Percentiles rank a stretch among this genome's conserved stretches.
Evolutionary conservation across 2,329 filamentous ascomycete genomes (phyloP).

Genomic region (Stagonosporopsis vannaccii): DNA sequence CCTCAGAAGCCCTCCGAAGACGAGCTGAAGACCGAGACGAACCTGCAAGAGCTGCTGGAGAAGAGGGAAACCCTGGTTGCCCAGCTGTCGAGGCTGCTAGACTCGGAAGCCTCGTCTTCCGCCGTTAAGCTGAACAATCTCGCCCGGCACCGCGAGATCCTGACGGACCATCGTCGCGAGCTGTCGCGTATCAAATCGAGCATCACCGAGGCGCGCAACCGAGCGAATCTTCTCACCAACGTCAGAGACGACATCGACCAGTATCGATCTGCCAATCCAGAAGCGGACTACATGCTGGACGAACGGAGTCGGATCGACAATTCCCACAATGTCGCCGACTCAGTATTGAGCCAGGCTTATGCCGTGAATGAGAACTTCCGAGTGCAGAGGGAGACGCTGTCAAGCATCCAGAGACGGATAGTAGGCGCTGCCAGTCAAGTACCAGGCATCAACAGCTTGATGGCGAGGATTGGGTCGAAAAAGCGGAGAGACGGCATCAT

Average conservation of each 20-base stretch:
- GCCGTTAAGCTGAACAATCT: slow-evolving; percentile 98
- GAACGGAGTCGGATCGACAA: slow-evolving; percentile 87
- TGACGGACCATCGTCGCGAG: slow-evolving; percentile 85
- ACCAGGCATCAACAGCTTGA: slow-evolving; percentile 90
- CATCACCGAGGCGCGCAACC: slow-evolving; percentile 80
- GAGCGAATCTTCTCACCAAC: slow-evolving; percentile 87
- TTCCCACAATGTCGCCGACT: slow-evolving; percentile 88
- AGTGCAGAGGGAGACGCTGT: slow-evolving; percentile 84
- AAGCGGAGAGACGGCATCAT: slow-evolving; percentile 96
- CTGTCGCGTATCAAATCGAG: slow-evolving; percentile 75
- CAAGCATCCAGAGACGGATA: slow-evolving; percentile 89
- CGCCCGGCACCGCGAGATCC: slow-evolving; percentile 86
- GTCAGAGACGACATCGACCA: slow-evolving; percentile 92
- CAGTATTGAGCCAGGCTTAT: slow-evolving; percentile 92
- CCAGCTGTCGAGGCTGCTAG: slow-evolving; percentile 86
- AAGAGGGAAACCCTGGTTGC: slow-evolving; percentile 83
- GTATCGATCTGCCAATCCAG: slow-evolving; percentile 84
- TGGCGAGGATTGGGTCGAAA: slow-evolving; percentile 90
- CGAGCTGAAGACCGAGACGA: slow-evolving; percentile 78
- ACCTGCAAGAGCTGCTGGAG: slow-evolving; percentile 83
- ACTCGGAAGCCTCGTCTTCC: slow-evolving; percentile 90
- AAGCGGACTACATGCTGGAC: slow-evolving; percentile 96
- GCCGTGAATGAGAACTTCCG: slow-evolving; percentile 93
- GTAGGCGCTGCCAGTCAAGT: slow-evolving; percentile 88
- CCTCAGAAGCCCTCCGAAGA: slow-evolving; percentile 85